phyloP scores from a whole-genome alignment of 176 grass and related monocot species.

The Bothriochloa decipiens region DNA sequence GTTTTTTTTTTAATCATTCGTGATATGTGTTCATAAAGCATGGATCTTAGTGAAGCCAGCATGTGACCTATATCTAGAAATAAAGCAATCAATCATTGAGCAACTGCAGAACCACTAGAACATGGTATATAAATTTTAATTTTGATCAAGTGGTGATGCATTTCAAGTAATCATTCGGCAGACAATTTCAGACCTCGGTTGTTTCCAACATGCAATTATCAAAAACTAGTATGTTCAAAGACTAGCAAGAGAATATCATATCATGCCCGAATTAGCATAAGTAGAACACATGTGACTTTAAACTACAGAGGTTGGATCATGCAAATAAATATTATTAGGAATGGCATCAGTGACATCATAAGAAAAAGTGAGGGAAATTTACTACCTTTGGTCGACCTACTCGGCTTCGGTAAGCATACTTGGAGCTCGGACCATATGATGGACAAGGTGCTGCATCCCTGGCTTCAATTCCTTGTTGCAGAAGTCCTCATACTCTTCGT shows the following conservation, averaged over 20 bases:
- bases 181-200: conserved; percentile 6
- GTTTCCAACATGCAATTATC: not conserved
- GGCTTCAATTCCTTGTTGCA: conserved; percentile 89
- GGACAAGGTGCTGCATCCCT: conserved; percentile 78
- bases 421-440: conserved; percentile 45
- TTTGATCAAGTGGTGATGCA: not conserved
- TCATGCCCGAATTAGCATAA: not conserved
- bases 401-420: conserved; percentile 36
- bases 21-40: conserved; percentile 1
- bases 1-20: too few relatives aligned
- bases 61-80: conserved; percentile 10
- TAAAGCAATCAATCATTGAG: not conserved
- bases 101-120: conserved; percentile 16
- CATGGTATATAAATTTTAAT: not conserved
- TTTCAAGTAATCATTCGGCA: not conserved
- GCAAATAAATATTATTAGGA: not conserved
- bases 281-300: too few relatives aligned
- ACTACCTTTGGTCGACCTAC: conserved; percentile 51
- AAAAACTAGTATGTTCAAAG: not conserved
- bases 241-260: not conserved
- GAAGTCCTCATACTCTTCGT: conserved; percentile 89
- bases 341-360: conserved; percentile 23
- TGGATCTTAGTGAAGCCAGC: not conserved
- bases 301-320: too few relatives aligned
- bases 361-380: not conserved